phyloP scores from a whole-genome alignment of 495 filamentous ascomycete species.

The Penicillium roqueforti region DNA sequence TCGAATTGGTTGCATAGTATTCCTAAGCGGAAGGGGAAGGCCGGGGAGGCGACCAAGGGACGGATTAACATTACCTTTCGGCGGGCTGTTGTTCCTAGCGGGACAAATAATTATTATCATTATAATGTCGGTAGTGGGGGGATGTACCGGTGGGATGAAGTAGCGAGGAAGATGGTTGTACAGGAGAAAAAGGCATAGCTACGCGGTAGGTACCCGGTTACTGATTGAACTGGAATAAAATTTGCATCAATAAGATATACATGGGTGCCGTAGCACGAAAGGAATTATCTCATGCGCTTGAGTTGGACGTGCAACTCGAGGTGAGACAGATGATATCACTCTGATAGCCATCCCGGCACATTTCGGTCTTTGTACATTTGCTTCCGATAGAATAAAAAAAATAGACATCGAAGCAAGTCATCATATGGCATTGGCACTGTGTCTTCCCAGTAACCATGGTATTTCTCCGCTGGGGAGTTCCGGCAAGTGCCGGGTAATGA shows the following conservation, averaged over 20 bases:
- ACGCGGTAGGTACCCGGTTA: neutral
- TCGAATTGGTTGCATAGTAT: slow-evolving; percentile 68
- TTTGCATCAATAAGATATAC: slow-evolving; percentile 4
- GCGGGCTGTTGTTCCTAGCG: slow-evolving; percentile 56
- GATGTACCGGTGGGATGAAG: slow-evolving; percentile 58
- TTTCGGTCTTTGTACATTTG: slow-evolving; percentile 3
- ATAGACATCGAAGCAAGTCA: slow-evolving; percentile 10
- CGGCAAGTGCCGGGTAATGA: neutral
- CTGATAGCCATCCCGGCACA: neutral
- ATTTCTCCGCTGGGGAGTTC: neutral
- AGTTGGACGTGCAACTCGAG: neutral
- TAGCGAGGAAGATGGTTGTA: slow-evolving; percentile 48
- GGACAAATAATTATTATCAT: slow-evolving; percentile 67
- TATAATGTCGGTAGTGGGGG: slow-evolving; percentile 71
- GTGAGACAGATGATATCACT: neutral
- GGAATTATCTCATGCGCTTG: neutral
- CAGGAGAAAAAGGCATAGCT: neutral
- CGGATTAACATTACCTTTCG: slow-evolving; percentile 76
- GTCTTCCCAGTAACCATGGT: slow-evolving; percentile 4
- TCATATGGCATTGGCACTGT: slow-evolving; percentile 9
- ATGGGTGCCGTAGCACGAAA: slow-evolving; percentile 3
- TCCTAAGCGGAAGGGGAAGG: slow-evolving; percentile 61
- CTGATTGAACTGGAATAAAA: neutral
- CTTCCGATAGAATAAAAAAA: slow-evolving; percentile 2
- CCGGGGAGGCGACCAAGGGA: slow-evolving; percentile 46